Base-by-base conservation (phyloP, 2,329 filamentous ascomycete species). In the Decorospora gaudefroyi region DNA sequence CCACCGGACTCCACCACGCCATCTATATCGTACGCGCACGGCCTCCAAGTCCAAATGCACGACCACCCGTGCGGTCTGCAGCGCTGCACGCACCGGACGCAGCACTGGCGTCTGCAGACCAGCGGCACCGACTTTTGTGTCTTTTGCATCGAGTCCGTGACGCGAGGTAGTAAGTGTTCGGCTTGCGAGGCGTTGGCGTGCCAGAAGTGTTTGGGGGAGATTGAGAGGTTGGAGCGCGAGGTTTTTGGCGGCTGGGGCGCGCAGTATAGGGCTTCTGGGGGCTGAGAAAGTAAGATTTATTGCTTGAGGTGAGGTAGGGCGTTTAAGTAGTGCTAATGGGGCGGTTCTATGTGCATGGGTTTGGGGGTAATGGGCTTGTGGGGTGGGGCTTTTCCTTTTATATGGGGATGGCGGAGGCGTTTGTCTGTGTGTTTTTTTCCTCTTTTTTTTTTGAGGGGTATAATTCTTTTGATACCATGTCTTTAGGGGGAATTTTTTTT, bases 121-220 rank as follows among this genome's bases (percentile, higher is more conserved):
- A 42, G 41, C 8, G 48, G 37, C 3, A 6, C 11, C 1, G 47
- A 56, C 19, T 11, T 40, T 10, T 56, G 47, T n/a, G 30, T 54
- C 0, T 56, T 54, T 15, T 56, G 47, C n/a, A 28, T 49, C 29
- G 37, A 11, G 5, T 16, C 11, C 2, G 30, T 28, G 5, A 17
- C 26, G 9, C 26, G 25, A 12, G 27, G 39, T 10, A 40, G 26
- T 22, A 31, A 45, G 13, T 56, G 53, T n/a, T 46, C 48, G 28
- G 42, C 29, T 3, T 56, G 51, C 22, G 31, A 56, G 37, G 53
- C 48, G 6, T 10, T 56, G 38, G 51, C 53, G 3, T 57, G 53
- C n/a, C 17, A 21, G 22, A 17, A 29, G 3, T 57, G 53, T 15
- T 11, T 50, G 13, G 15, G n/a, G 1, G 19, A 32, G 31, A 37